Evolutionary conservation across 2,329 filamentous ascomycete genomes (phyloP), one percentile per base, ranked within the genome.

Genomic region (Fusarium falciforme): DNA sequence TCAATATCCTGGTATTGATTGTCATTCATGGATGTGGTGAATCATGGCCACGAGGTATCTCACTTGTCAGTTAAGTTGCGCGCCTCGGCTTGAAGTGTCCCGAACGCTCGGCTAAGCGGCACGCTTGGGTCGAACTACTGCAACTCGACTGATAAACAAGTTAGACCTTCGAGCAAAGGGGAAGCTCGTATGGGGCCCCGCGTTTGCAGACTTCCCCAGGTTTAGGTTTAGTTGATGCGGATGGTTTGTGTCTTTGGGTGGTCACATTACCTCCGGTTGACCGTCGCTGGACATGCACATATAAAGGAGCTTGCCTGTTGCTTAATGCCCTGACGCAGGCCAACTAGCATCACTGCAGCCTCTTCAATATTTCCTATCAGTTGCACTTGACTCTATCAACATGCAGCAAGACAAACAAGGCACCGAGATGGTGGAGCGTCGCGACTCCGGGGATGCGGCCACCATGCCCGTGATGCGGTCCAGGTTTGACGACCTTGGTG

Each of bases 401-500:
- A 60, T 62, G 36, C 61, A 71, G 36, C 55, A 64, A 52, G 42
- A 29, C 11, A 68, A 67, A 27, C 47, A 61, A 27, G 49, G 72
- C 14, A 61, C 61, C 49, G 72, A 75, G 35, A 67, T 63, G 27
- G 44, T 76, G n/a, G 74, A 71, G 49, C 42, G 60, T 33, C 33
- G 44, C 36, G 59, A 49, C 5, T 42, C 31, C 14, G 31, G 40
- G 17, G 64, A 64, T 27, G 64, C 68, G 11, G 67, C 64, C 17
- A 65, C 58, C 11, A 44, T 64, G 10, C 73, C 58, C 10, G 27
- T 80, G 11, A 83, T 85, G 82, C 79, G 83, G 10, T 80, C 81
- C 6, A 80, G 76, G 6, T 70, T 77, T 6, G 84, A 86, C 64
- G 81, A 84, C 49, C 75, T 85, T 4, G 72, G 74, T 31, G 76